Evolutionary conservation across 257 asterid genomes (phyloP).

Genomic region (Salvia miltiorrhiza): DNA sequence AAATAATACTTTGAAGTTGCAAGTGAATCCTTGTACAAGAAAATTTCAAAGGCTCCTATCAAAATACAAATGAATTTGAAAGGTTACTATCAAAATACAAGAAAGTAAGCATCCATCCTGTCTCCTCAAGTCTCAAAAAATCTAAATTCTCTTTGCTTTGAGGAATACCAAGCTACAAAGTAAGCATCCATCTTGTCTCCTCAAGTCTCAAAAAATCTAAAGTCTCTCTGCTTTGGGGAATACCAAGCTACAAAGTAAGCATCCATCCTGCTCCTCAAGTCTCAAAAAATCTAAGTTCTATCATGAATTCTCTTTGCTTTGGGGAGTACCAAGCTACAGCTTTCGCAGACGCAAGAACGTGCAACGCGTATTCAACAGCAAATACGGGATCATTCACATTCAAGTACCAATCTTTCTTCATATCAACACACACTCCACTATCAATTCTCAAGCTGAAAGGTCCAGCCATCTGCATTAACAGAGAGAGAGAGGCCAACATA

Average conservation of each 20-base stretch:
- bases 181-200: no score
- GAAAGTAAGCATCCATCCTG: background rate
- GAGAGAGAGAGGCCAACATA: background rate
- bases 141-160: constrained; percentile 64
- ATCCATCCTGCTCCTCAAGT: constrained; percentile 17
- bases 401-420: constrained; percentile 41
- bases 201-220: constrained; percentile 72
- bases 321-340: constrained; percentile 90
- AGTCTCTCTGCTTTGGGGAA: constrained; percentile 65
- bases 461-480: constrained; percentile 61
- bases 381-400: constrained; percentile 54
- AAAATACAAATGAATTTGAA: background rate
- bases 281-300: constrained; percentile 77
- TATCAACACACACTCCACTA: constrained; percentile 51
- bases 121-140: constrained; percentile 52
- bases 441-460: constrained; percentile 87
- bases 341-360: constrained; percentile 82
- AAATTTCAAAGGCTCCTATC: background rate
- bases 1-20: background rate
- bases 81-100: background rate
- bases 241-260: constrained; percentile 60
- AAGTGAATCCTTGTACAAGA: background rate
- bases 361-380: constrained; percentile 76
- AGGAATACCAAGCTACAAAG: constrained; percentile 85
- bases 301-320: constrained; percentile 70